Evolutionary conservation across 1,284 basidiomycete genomes (phyloP).

Genomic region (Cutaneotrichosporon sp.): DNA sequence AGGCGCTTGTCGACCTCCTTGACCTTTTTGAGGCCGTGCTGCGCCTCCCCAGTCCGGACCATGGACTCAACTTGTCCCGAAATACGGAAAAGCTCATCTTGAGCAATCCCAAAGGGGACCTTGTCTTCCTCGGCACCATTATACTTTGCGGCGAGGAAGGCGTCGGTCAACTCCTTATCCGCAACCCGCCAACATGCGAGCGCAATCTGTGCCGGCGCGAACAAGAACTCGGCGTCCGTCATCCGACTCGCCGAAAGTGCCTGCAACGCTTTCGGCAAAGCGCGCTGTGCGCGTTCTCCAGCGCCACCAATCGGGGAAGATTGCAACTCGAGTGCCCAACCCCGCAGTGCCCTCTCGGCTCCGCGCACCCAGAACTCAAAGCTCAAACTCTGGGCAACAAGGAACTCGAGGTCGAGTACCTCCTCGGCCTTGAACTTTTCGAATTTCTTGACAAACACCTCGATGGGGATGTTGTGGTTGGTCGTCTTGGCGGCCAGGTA

Average conservation of each 20-base stretch:
- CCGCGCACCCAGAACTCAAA: constrained; percentile 95
- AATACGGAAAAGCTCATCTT: constrained; percentile 52
- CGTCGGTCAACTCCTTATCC: constrained; percentile 61
- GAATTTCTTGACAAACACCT: constrained; percentile 75
- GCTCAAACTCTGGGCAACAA: constrained; percentile 85
- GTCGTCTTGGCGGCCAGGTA: constrained; percentile 97
- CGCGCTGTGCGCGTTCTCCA: constrained; percentile 26
- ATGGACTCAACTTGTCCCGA: constrained; percentile 61
- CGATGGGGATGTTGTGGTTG: constrained; percentile 84
- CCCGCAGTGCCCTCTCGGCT: constrained; percentile 82
- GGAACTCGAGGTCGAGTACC: constrained; percentile 89
- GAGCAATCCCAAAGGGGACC: constrained; percentile 38
- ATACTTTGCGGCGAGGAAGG: constrained; percentile 62
- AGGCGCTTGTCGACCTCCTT: constrained; percentile 81
- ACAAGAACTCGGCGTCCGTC: constrained; percentile 89
- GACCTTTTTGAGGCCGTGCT: constrained; percentile 75
- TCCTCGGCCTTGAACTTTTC: constrained; percentile 74
- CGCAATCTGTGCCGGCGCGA: constrained; percentile 89
- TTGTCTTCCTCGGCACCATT: constrained; percentile 56
- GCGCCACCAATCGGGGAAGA: constrained; percentile 38
- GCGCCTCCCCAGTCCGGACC: constrained; percentile 61
- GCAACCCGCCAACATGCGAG: constrained; percentile 74
- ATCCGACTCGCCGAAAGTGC: constrained; percentile 71
- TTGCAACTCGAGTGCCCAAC: constrained; percentile 86
- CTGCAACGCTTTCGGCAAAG: constrained; percentile 33